Evolutionary conservation across 2,329 filamentous ascomycete genomes (phyloP).

Genomic region (Sphaerulina vaccinii): DNA sequence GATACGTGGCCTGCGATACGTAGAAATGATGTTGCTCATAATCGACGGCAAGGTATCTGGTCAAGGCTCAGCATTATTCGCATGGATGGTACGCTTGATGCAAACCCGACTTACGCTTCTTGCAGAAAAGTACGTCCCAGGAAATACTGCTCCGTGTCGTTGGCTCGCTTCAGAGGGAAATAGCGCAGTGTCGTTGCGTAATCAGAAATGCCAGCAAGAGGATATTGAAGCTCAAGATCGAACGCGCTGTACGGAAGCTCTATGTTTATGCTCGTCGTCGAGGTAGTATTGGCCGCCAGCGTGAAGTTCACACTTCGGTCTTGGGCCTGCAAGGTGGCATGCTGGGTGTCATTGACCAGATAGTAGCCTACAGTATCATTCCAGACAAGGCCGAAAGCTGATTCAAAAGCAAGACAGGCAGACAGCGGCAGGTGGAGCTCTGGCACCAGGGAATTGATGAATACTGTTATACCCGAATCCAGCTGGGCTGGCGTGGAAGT

Average conservation of each 20-base stretch:
- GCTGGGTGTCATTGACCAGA: constrained; percentile 41
- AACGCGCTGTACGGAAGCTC: constrained; percentile 34
- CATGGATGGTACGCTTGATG: no score
- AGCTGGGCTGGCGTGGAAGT: constrained; percentile 34
- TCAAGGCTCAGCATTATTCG: background rate
- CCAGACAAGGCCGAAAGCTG: constrained; percentile 42
- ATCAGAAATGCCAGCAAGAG: constrained; percentile 11
- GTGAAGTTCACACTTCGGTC: constrained; percentile 41
- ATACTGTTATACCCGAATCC: constrained; percentile 35
- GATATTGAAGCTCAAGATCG: constrained; percentile 27
- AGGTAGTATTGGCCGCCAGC: constrained; percentile 6
- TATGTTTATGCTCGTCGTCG: constrained; percentile 18
- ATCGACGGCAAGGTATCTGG: constrained; percentile 16
- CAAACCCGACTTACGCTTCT: constrained; percentile 35
- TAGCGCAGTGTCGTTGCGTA: constrained; percentile 42
- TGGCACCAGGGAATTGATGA: constrained; percentile 43
- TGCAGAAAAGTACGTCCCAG: constrained; percentile 35
- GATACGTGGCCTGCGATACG: constrained; percentile 6
- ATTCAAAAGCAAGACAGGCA: constrained; percentile 43
- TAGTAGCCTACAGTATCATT: constrained; percentile 40
- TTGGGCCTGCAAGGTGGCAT: constrained; percentile 32
- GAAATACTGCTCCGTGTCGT: constrained; percentile 26
- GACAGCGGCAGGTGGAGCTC: constrained; percentile 42
- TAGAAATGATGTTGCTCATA: constrained; percentile 17
- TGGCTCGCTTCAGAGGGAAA: constrained; percentile 30